Conservation (phyloP, 108 stramenopile species). For the Tribonema minus region DNA sequence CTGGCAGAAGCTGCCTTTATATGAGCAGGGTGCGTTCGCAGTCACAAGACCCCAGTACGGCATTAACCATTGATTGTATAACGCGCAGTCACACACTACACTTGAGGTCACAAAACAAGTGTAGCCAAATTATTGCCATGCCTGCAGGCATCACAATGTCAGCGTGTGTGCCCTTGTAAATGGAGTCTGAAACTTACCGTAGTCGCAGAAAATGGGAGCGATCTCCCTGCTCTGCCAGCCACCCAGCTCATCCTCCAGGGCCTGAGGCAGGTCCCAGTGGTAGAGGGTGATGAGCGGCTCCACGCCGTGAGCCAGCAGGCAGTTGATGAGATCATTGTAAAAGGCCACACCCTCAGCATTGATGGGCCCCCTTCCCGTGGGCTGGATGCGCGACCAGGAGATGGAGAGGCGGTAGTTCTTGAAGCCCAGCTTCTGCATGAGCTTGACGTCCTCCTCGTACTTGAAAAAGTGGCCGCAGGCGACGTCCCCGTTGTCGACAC, state of each 20-base stretch:
- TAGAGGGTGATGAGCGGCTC: slow-evolving; percentile 81
- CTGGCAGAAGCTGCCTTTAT: too few relatives aligned
- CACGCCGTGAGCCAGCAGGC: slow-evolving; percentile 68
- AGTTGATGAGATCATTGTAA: slow-evolving; percentile 78
- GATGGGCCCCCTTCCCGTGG: slow-evolving; percentile 62
- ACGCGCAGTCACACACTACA: too few relatives aligned
- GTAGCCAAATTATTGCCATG: too few relatives aligned
- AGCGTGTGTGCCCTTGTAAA: too few relatives aligned
- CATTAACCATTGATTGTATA: too few relatives aligned
- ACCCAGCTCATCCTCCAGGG: slow-evolving; percentile 71
- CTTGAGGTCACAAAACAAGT: too few relatives aligned
- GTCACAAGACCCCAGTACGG: too few relatives aligned
- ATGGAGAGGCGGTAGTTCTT: slow-evolving; percentile 86
- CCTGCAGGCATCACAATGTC: too few relatives aligned
- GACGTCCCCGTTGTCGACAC: slow-evolving; percentile 73
- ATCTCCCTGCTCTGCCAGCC: slow-evolving; percentile 60
- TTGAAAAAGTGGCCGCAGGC: slow-evolving; percentile 84
- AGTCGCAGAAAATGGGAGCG: slow-evolving; percentile 69
- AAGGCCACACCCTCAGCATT: slow-evolving; percentile 74
- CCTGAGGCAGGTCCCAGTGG: slow-evolving; percentile 92
- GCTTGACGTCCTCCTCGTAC: slow-evolving; percentile 70
- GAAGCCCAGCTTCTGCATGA: slow-evolving; percentile 74
- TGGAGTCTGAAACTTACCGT: slow-evolving; percentile 59
- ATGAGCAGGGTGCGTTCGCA: too few relatives aligned
- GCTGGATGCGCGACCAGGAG: slow-evolving; percentile 81